These are phyloP conservation scores for Pythium rhizo-oryzae DNA, from an alignment of 352 stramenopile species.

Conservation along the genomic window DNA sequence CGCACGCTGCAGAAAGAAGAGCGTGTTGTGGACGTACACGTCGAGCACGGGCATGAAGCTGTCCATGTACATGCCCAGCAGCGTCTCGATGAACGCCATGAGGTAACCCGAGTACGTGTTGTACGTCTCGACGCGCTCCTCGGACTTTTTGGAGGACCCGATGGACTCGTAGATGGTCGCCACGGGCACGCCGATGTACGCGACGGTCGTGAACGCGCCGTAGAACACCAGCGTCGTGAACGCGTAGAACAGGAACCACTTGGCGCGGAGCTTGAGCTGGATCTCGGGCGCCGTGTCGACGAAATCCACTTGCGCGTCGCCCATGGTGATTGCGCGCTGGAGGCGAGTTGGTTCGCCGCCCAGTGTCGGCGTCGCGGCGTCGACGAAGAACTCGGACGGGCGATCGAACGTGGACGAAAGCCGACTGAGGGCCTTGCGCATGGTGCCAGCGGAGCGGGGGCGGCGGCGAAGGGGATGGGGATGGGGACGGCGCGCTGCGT, in stretches of 20 bases:
- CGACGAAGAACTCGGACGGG: slow-evolving; percentile 1
- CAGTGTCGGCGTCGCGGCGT: not conserved
- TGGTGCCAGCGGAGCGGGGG: not conserved
- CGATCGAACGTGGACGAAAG: not conserved
- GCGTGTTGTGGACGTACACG: slow-evolving; percentile 53
- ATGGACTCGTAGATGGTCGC: slow-evolving; percentile 44
- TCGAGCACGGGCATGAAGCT: slow-evolving; percentile 42
- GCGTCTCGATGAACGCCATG: slow-evolving; percentile 48
- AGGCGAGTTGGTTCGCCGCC: not conserved
- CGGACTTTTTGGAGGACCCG: slow-evolving; percentile 34
- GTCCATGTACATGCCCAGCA: slow-evolving; percentile 39
- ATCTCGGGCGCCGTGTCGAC: slow-evolving; percentile 23
- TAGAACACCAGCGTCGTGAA: slow-evolving; percentile 30
- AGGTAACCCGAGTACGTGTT: slow-evolving; percentile 50
- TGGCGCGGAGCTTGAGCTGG: slow-evolving; percentile 30
- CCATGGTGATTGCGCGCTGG: not conserved
- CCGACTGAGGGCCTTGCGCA: not conserved
- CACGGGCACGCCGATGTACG: slow-evolving; percentile 34
- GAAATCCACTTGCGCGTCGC: slow-evolving; percentile 6
- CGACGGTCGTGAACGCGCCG: slow-evolving; percentile 37
- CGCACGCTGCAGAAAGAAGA: slow-evolving; percentile 38
- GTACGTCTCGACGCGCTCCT: slow-evolving; percentile 40
- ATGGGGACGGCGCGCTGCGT: not conserved
- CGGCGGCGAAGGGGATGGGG: not conserved
- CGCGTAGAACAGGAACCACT: slow-evolving; percentile 31